These are phyloP conservation scores for Calonectria hongkongensis DNA, from an alignment of 2,329 filamentous ascomycete species.

Conservation along the genomic window DNA sequence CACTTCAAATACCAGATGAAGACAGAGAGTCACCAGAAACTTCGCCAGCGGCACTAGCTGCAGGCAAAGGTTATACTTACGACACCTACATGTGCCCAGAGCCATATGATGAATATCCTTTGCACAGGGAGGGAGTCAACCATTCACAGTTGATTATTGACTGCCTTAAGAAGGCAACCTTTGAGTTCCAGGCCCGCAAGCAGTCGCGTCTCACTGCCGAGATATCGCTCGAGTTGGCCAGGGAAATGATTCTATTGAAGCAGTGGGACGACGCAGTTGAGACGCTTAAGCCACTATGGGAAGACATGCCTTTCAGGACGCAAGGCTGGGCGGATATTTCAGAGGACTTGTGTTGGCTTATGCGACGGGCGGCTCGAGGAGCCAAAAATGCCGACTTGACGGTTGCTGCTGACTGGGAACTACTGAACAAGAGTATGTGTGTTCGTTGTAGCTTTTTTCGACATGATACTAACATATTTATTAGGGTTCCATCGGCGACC, in stretches of 20 bases:
- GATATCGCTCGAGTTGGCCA: conserved; percentile 74
- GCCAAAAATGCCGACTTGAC: conserved; percentile 73
- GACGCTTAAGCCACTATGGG: conserved; percentile 75
- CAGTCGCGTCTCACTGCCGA: conserved; percentile 74
- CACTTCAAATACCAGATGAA: conserved; percentile 75
- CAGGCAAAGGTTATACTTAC: conserved; percentile 73
- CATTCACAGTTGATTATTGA: conserved; percentile 74
- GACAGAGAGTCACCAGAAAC: conserved; percentile 70
- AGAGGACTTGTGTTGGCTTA: conserved; percentile 77
- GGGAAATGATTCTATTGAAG: conserved; percentile 70
- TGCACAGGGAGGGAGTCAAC: conserved; percentile 70
- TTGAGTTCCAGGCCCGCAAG: conserved; percentile 72
- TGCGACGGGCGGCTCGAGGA: conserved; percentile 74
- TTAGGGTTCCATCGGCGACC: conserved; percentile 72
- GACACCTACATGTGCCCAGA: conserved; percentile 81
- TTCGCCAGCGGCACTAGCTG: conserved; percentile 67
- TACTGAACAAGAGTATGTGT: conserved; percentile 74
- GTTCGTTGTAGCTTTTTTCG: background rate
- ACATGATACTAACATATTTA: conserved; percentile 35
- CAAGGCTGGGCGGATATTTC: conserved; percentile 77
- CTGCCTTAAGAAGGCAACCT: conserved; percentile 69
- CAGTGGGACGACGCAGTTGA: conserved; percentile 73
- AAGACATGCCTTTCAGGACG: conserved; percentile 71
- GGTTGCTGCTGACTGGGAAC: conserved; percentile 79
- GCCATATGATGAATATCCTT: conserved; percentile 75